Conservation (phyloP, 2,329 filamentous ascomycete species). For the Colletotrichum abscissum region DNA sequence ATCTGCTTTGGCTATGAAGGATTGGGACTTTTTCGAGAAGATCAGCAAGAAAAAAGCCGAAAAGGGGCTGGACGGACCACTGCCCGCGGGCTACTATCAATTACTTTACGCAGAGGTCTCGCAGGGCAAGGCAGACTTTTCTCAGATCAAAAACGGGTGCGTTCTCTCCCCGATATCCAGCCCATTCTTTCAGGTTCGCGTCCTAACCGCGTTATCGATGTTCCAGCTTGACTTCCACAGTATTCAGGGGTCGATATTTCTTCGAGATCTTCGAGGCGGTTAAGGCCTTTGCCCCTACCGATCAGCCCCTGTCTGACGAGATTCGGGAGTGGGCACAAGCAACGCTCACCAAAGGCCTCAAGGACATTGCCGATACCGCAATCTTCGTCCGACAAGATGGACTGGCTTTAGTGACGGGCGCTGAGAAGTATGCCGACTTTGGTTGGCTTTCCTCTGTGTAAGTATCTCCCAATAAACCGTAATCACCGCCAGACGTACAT, state of each 20-base stretch:
- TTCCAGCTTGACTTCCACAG: not conserved
- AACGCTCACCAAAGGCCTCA: not conserved
- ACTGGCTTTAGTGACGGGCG: not conserved
- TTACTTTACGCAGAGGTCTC: not conserved
- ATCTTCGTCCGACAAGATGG: not conserved
- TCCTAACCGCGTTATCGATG: not conserved
- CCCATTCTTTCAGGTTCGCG: too few species aligned
- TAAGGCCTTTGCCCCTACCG: not conserved
- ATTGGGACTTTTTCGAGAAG: constrained; percentile 8
- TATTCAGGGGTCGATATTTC: not conserved
- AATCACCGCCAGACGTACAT: too few species aligned
- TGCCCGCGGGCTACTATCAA: not conserved
- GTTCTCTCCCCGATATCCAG: not conserved
- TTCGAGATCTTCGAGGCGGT: not conserved
- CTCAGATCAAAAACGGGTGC: constrained; percentile 7
- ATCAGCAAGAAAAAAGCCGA: not conserved
- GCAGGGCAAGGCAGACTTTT: not conserved
- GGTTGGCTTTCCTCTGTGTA: constrained; percentile 14
- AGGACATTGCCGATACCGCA: not conserved
- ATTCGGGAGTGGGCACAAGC: not conserved
- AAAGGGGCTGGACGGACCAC: not conserved
- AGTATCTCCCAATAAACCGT: not conserved
- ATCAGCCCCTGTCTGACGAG: not conserved
- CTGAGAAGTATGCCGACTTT: constrained; percentile 1
- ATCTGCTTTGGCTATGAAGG: not conserved